These are phyloP conservation scores for Spathaspora girioi DNA, from an alignment of 805 yeast species.

Conservation along the genomic window DNA sequence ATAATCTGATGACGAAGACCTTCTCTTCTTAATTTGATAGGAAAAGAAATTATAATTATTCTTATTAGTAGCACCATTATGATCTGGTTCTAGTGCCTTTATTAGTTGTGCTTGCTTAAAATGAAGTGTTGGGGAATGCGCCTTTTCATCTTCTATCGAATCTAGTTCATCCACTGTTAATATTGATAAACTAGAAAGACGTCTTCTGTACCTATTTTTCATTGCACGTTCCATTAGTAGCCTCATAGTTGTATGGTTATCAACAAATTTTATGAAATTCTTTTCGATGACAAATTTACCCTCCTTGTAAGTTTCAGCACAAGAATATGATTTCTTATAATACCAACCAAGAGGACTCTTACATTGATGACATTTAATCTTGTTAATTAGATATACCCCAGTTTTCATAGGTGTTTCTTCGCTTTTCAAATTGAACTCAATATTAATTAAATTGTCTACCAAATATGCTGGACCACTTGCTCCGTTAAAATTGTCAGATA, in stretches of 20 bases:
- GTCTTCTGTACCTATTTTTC: slow-evolving; percentile 12
- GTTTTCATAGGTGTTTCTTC: slow-evolving; percentile 37
- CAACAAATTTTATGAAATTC: slow-evolving; percentile 28
- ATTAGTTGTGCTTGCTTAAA: not conserved
- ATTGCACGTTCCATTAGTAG: slow-evolving; percentile 27
- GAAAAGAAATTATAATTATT: not conserved
- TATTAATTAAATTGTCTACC: slow-evolving; percentile 37
- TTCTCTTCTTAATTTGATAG: slow-evolving; percentile 3
- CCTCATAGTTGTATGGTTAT: slow-evolving; percentile 33
- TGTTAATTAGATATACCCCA: slow-evolving; percentile 34
- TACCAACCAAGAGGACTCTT: slow-evolving; percentile 35
- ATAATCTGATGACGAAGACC: slow-evolving; percentile 1
- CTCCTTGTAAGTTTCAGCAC: slow-evolving; percentile 38
- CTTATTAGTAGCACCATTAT: not conserved
- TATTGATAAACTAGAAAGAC: slow-evolving; percentile 14
- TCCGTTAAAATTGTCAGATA: slow-evolving; percentile 38
- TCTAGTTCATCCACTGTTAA: slow-evolving; percentile 11
- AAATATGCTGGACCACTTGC: slow-evolving; percentile 39
- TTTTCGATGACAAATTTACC: slow-evolving; percentile 43
- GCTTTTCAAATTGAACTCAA: slow-evolving; percentile 19
- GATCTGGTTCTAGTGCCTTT: not conserved
- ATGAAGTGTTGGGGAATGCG: not conserved
- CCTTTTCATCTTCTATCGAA: not conserved
- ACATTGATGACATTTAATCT: slow-evolving; percentile 40
- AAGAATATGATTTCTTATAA: slow-evolving; percentile 34